Evolutionary conservation across 768 basidiomycete genomes (phyloP).

Genomic region (Lanmaoa pseudosensibilis): DNA sequence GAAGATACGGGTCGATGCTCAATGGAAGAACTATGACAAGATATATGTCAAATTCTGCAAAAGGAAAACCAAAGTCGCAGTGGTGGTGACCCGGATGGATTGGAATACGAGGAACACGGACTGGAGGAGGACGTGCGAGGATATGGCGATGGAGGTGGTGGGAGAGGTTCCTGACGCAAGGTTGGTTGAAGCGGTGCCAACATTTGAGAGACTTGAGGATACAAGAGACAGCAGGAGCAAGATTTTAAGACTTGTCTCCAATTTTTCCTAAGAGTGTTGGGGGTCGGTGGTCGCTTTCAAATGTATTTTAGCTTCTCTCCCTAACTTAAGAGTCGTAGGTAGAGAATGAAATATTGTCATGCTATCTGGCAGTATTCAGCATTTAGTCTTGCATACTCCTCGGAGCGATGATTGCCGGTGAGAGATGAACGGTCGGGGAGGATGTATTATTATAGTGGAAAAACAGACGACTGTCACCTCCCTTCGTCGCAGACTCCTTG

Average conservation of each 20-base stretch:
- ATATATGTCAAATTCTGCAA: conserved; percentile 15
- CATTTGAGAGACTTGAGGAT: conserved; percentile 2
- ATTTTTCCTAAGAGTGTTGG: not conserved
- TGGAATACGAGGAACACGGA: not conserved
- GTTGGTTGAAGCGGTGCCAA: conserved; percentile 8
- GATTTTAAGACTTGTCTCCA: conserved; percentile 5
- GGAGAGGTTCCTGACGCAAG: conserved; percentile 2
- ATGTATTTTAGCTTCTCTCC: not conserved
- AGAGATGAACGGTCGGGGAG: too few species aligned
- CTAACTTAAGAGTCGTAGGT: not conserved
- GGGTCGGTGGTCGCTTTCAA: not conserved
- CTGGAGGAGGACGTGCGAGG: conserved; percentile 1
- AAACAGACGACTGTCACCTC: too few species aligned
- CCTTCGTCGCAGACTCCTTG: too few species aligned
- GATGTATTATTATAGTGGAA: too few species aligned
- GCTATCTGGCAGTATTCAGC: too few species aligned
- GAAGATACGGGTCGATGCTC: conserved; percentile 4
- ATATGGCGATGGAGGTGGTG: not conserved
- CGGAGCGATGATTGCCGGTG: not conserved
- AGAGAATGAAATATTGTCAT: not conserved
- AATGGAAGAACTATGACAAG: conserved; percentile 14
- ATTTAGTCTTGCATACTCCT: not conserved
- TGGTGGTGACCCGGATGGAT: conserved; percentile 17
- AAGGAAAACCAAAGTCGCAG: conserved; percentile 9
- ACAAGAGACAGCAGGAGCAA: not conserved